These are phyloP conservation scores for Backusella westeae DNA, from an alignment of 192 early-diverging fungal genomes.

Conservation along the genomic window DNA sequence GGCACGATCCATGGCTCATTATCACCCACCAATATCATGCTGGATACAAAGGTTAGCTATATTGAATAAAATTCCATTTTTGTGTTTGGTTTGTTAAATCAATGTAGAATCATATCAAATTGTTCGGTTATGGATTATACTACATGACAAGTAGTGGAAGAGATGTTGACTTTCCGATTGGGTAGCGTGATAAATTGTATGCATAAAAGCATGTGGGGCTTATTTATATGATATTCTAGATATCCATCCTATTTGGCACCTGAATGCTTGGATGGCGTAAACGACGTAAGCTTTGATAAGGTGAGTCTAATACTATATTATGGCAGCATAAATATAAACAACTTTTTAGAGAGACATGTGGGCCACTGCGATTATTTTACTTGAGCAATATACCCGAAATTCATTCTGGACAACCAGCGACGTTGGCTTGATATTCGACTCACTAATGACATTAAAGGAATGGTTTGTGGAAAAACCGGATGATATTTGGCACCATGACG, in stretches of 20 bases:
- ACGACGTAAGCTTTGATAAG: background rate
- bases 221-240: background rate
- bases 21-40: slow-evolving; percentile 43
- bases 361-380: slow-evolving; percentile 54
- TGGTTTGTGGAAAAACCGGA: slow-evolving; percentile 24
- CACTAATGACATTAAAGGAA: slow-evolving; percentile 37
- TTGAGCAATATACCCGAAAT: slow-evolving; percentile 46
- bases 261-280: slow-evolving; percentile 16
- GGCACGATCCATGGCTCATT: slow-evolving; percentile 48
- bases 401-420: slow-evolving; percentile 57
- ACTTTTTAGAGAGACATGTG: slow-evolving; percentile 48
- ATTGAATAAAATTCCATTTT: background rate
- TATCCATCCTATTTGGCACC: slow-evolving; percentile 46
- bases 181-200: slow-evolving; percentile 26
- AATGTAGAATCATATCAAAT: slow-evolving; percentile 39
- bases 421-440: slow-evolving; percentile 45
- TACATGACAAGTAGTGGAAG: slow-evolving; percentile 56
- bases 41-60: slow-evolving; percentile 44
- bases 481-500: slow-evolving; percentile 35
- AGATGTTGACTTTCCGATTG: slow-evolving; percentile 61
- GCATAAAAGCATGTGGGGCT: background rate
- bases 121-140: slow-evolving; percentile 56
- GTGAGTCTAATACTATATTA: background rate
- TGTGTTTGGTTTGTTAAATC: too few relatives aligned
- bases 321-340: background rate